phyloP scores from a whole-genome alignment of 768 basidiomycete genomes.

The Pulveroboletus sp. region DNA sequence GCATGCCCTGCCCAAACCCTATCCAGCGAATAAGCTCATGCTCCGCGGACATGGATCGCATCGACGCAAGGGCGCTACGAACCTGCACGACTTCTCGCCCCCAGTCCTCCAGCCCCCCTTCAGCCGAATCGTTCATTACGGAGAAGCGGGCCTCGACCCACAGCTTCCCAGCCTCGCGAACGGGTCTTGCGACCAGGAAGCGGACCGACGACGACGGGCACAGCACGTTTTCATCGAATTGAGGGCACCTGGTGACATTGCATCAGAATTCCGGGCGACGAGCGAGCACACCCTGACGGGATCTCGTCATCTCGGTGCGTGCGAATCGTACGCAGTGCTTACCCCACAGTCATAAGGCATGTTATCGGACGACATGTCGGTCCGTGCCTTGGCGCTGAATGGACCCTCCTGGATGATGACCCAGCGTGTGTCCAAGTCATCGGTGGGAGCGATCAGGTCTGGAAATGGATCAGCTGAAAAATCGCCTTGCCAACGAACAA shows the following conservation, averaged over 20 bases:
- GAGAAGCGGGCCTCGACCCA: slow-evolving; percentile 10
- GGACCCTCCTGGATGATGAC: slow-evolving; percentile 1
- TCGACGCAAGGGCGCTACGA: slow-evolving; percentile 9
- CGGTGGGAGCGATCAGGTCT: not conserved
- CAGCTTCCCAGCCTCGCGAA: slow-evolving; percentile 13
- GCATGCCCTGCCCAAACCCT: slow-evolving; percentile 6
- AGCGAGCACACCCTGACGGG: not conserved
- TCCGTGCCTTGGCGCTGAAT: not conserved
- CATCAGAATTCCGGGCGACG: slow-evolving; percentile 3
- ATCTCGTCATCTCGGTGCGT: not conserved
- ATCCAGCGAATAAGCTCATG: slow-evolving; percentile 3
- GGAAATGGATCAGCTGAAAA: not conserved
- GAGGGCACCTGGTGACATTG: not conserved
- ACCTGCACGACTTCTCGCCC: slow-evolving; percentile 12
- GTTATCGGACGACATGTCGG: slow-evolving; percentile 7
- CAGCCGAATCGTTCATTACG: slow-evolving; percentile 21
- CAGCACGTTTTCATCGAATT: not conserved
- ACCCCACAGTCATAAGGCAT: slow-evolving; percentile 19
- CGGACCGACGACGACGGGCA: not conserved
- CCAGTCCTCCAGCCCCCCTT: slow-evolving; percentile 6
- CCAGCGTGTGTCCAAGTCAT: no score
- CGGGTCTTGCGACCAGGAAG: slow-evolving; percentile 7
- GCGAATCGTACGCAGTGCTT: slow-evolving; percentile 22
- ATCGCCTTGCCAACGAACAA: not conserved
- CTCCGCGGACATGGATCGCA: slow-evolving; percentile 26